A percentile compares a stretch with the other conserved stretches of the same genome.
Evolutionary conservation across 2,329 filamentous ascomycete genomes (phyloP).

Genomic region (Stromatinia cepivora): DNA sequence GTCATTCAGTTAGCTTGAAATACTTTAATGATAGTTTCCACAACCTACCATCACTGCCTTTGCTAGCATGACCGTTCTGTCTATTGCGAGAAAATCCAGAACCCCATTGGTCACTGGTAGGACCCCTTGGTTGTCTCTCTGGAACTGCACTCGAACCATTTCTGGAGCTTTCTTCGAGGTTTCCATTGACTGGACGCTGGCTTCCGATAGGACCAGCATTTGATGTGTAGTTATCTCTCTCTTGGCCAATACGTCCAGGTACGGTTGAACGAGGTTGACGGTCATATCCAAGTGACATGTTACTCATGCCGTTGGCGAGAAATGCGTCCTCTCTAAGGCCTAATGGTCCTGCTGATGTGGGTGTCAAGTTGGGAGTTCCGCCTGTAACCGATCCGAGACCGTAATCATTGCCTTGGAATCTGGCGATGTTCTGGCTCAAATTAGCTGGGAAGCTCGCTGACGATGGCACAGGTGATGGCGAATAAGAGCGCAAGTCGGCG

Average conservation of each 20-base stretch:
- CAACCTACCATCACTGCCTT: constrained; percentile 57
- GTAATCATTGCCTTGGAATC: constrained; percentile 56
- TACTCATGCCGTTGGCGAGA: constrained; percentile 54
- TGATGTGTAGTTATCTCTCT: constrained; percentile 47
- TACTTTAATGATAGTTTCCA: constrained; percentile 31
- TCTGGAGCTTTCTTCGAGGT: constrained; percentile 36
- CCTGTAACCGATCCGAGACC: constrained; percentile 56
- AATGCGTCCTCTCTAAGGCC: constrained; percentile 36
- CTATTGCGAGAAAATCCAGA: constrained; percentile 55
- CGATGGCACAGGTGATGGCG: constrained; percentile 87
- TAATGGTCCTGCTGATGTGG: constrained; percentile 75
- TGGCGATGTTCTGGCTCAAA: constrained; percentile 61
- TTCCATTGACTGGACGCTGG: constrained; percentile 54
- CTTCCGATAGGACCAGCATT: constrained; percentile 62
- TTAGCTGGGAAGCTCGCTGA: constrained; percentile 81
- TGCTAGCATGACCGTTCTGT: constrained; percentile 60
- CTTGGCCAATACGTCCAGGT: constrained; percentile 47
- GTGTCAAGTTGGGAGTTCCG: constrained; percentile 66
- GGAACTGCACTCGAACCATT: constrained; percentile 45
- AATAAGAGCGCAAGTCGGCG: constrained; percentile 91
- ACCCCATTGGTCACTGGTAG: constrained; percentile 59
- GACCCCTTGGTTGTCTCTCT: constrained; percentile 64
- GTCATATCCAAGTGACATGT: constrained; percentile 55
- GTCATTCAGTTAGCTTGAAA: constrained; percentile 36
- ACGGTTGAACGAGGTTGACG: constrained; percentile 40